Evolutionary conservation across 2,329 filamentous ascomycete species (phyloP).

Genomic region (Ascochyta clinopodiicola): DNA sequence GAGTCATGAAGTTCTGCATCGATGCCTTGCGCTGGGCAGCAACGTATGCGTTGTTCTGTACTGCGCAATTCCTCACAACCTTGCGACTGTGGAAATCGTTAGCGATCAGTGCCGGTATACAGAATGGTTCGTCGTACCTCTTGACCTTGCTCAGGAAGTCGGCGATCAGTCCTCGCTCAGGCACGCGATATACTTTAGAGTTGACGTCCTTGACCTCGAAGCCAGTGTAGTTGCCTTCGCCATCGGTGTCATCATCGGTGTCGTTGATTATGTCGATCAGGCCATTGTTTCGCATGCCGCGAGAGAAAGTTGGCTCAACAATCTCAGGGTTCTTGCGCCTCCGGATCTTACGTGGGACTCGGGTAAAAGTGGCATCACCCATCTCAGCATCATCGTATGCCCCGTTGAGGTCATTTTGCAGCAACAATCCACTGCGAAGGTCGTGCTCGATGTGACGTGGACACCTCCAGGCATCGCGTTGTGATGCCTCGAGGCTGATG

Average conservation of each 20-base stretch:
- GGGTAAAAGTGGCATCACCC: constrained; percentile 33
- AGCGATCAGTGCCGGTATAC: not conserved
- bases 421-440: constrained; percentile 53
- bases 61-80: constrained; percentile 26
- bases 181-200: constrained; percentile 53
- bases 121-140: constrained; percentile 35
- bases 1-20: constrained; percentile 39
- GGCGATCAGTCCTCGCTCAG: constrained; percentile 55
- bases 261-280: constrained; percentile 55
- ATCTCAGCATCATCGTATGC: constrained; percentile 38
- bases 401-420: constrained; percentile 44
- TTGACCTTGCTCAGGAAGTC: constrained; percentile 70
- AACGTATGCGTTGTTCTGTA: constrained; percentile 14
- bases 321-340: constrained; percentile 58
- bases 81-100: constrained; percentile 1
- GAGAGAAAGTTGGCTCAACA: constrained; percentile 57
- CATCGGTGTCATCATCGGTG: constrained; percentile 51
- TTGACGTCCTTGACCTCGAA: constrained; percentile 42
- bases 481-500: constrained; percentile 54
- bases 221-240: constrained; percentile 48
- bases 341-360: constrained; percentile 53
- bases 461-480: constrained; percentile 81
- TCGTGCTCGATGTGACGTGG: constrained; percentile 85
- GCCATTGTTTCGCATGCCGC: constrained; percentile 66
- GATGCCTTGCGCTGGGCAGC: constrained; percentile 30